A percentile compares a stretch with the other conserved stretches of the same genome.
Evolutionary conservation across 305 asterid species (phyloP).

Genomic region (Fraxinus nigra): DNA sequence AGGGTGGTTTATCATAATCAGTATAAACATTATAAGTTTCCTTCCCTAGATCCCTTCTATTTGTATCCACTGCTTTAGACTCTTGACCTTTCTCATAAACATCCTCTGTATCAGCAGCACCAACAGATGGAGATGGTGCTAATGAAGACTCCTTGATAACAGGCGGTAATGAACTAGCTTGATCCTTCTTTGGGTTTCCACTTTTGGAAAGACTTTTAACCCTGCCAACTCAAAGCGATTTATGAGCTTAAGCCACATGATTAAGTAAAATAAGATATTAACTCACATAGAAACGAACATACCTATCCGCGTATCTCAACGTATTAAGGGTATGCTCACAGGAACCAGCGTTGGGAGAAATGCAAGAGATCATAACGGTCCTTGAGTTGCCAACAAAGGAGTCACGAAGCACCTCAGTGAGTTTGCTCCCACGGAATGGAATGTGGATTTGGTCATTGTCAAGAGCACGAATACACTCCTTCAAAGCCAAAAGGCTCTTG

Average conservation of each 20-base stretch:
- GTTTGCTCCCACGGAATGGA: constrained; percentile 99
- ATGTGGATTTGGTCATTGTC: constrained; percentile 97
- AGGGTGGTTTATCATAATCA: constrained; percentile 50
- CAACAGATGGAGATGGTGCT: constrained; percentile 41
- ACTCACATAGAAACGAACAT: constrained; percentile 12
- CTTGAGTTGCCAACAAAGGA: constrained; percentile 97
- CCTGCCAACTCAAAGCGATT: constrained; percentile 43
- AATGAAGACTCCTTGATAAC: constrained; percentile 54
- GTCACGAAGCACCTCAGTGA: constrained; percentile 97
- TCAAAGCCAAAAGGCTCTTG: constrained; percentile 90
- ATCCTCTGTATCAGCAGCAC: constrained; percentile 61
- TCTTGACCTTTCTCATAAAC: constrained; percentile 54
- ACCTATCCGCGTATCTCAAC: constrained; percentile 99
- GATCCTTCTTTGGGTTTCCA: constrained; percentile 82
- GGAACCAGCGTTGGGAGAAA: constrained; percentile 95
- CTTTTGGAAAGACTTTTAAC: constrained; percentile 96
- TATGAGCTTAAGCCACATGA: constrained; percentile 19
- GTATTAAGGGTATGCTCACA: constrained; percentile 98
- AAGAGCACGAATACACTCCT: constrained; percentile 96
- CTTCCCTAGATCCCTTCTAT: constrained; percentile 53
- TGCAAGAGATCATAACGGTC: constrained; percentile 97
- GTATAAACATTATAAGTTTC: constrained; percentile 46
- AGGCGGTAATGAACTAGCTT: constrained; percentile 51
- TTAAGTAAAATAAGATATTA: neutral
- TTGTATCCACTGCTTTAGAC: constrained; percentile 51